These are phyloP conservation scores for Meyerozyma guilliermondii DNA, from an alignment of 1,139 yeast species.

Conservation along the genomic window DNA sequence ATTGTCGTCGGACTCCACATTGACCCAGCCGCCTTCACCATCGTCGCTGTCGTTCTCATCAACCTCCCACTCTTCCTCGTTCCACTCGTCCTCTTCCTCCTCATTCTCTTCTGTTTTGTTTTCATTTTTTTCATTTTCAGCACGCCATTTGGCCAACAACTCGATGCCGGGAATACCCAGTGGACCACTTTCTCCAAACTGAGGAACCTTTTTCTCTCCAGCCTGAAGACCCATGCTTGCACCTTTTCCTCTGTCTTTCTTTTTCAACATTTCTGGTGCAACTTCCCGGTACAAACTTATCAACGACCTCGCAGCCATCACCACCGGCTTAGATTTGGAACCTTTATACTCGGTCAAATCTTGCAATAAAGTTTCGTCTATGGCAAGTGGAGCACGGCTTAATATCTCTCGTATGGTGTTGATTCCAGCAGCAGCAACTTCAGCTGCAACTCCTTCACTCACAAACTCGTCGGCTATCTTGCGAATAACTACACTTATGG, in stretches of 20 bases:
- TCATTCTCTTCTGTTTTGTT: constrained; percentile 28
- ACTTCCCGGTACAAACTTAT: constrained; percentile 83
- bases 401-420: constrained; percentile 91
- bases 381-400: constrained; percentile 89
- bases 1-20: constrained; percentile 57
- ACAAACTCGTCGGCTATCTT: constrained; percentile 97
- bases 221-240: constrained; percentile 77
- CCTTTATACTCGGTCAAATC: constrained; percentile 89
- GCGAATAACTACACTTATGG: constrained; percentile 69
- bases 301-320: constrained; percentile 91
- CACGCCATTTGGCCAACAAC: constrained; percentile 79
- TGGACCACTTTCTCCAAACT: constrained; percentile 67
- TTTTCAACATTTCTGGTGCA: constrained; percentile 90
- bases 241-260: constrained; percentile 87
- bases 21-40: constrained; percentile 60
- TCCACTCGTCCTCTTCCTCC: not conserved
- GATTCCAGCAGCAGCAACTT: constrained; percentile 96
- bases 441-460: constrained; percentile 96
- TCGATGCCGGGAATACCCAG: constrained; percentile 87
- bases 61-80: constrained; percentile 39
- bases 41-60: constrained; percentile 46
- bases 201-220: constrained; percentile 43
- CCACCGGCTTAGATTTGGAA: constrained; percentile 88
- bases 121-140: constrained; percentile 12
- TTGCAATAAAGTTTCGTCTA: constrained; percentile 78